phyloP scores from a whole-genome alignment of 2,329 filamentous ascomycete genomes.

The Pyrenophora graminea region DNA sequence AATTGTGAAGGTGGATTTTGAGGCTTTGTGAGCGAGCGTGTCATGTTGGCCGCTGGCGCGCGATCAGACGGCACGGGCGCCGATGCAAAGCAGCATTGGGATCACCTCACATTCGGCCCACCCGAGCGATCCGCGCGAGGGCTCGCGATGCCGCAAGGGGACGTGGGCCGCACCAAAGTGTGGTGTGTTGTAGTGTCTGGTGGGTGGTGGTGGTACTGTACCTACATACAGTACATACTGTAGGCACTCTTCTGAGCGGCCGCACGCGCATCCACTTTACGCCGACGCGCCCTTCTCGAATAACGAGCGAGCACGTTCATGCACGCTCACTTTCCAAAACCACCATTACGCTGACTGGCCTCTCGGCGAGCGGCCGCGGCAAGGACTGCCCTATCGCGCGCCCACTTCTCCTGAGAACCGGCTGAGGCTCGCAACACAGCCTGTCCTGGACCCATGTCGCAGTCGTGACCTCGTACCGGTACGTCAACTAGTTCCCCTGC shows the following conservation, averaged over 20 bases:
- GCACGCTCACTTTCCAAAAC: constrained; percentile 32
- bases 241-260: no score
- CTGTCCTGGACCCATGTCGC: constrained; percentile 6
- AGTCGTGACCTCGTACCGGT: constrained; percentile 2
- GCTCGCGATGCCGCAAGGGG: constrained; percentile 33
- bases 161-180: constrained; percentile 7
- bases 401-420: constrained; percentile 23
- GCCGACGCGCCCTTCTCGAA: constrained; percentile 28
- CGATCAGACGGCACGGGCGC: constrained; percentile 35
- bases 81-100: constrained; percentile 32
- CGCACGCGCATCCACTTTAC: neutral
- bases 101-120: constrained; percentile 36
- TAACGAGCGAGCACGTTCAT: constrained; percentile 33
- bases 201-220: no score
- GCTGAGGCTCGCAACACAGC: constrained; percentile 12
- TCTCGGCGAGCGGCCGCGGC: constrained; percentile 23
- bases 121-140: constrained; percentile 41
- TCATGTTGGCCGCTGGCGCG: constrained; percentile 21
- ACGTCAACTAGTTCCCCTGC: constrained; percentile 7
- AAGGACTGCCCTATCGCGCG: constrained; percentile 24
- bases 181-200: constrained; percentile 3
- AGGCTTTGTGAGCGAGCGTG: constrained; percentile 24
- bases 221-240: no score
- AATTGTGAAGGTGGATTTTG: neutral
- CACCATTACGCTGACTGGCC: constrained; percentile 15